phyloP scores from a whole-genome alignment of 208 protist species.

The Acanthamoeba divionensis region DNA sequence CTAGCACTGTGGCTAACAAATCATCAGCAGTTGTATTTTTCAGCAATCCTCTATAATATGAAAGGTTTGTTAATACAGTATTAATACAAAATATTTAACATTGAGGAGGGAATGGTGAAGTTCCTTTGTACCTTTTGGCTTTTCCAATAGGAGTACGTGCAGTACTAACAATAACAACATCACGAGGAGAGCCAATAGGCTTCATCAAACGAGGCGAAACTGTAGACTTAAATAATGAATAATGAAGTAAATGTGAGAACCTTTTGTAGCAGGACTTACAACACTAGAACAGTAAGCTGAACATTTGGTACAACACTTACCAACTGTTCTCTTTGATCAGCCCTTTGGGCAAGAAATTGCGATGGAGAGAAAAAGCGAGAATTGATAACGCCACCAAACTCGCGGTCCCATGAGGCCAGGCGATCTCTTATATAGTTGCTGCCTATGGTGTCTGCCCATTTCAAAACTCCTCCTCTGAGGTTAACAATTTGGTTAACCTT shows the following conservation, averaged over 20 bases:
- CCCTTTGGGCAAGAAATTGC: background rate
- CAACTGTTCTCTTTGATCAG: background rate
- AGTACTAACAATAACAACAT: background rate
- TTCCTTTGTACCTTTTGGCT: background rate
- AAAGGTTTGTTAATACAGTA: too few species aligned
- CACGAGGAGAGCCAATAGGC: too few species aligned
- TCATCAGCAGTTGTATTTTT: background rate
- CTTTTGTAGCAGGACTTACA: background rate
- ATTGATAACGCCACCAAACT: background rate
- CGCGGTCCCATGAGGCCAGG: background rate
- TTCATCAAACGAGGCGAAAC: too few species aligned
- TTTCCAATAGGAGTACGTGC: background rate
- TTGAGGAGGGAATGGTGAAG: background rate
- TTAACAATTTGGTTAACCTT: too few species aligned
- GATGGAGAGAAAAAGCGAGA: slow-evolving; percentile 4
- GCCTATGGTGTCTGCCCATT: slow-evolving; percentile 12
- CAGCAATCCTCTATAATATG: too few species aligned
- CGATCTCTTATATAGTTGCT: background rate
- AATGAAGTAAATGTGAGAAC: background rate
- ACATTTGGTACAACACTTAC: too few species aligned
- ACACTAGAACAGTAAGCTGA: background rate
- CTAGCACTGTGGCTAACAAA: background rate
- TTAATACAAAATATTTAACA: background rate
- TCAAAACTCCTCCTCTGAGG: background rate
- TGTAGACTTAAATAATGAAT: background rate